Percentiles rank a stretch among this genome's conserved stretches.
Evolutionary conservation across 192 early-diverging fungal species (phyloP).

Genomic region (Funneliformis mosseae): DNA sequence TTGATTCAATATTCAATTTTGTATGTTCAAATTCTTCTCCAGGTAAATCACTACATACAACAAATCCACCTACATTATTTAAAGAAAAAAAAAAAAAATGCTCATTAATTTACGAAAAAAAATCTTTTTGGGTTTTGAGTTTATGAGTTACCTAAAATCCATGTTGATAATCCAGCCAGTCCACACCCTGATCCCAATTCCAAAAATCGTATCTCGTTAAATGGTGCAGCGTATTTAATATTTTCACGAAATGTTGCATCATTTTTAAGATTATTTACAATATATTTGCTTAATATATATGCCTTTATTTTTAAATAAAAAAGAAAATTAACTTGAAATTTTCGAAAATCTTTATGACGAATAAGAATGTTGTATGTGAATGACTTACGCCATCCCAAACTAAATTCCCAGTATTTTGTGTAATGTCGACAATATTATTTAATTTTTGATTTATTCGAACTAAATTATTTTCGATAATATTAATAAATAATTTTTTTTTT

Average conservation of each 20-base stretch:
- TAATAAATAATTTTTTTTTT: background rate
- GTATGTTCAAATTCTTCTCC: background rate
- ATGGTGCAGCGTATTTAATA: background rate
- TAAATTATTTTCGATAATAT: background rate
- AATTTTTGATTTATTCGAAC: background rate
- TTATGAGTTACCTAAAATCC: background rate
- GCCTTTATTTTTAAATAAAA: background rate
- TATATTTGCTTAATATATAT: constrained; percentile 14
- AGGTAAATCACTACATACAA: background rate
- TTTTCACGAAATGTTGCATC: background rate
- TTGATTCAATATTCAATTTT: background rate
- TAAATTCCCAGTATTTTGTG: constrained; percentile 18
- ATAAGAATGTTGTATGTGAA: background rate
- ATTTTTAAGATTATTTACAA: background rate
- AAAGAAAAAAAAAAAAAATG: background rate
- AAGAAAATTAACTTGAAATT: background rate
- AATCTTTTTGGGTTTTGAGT: background rate
- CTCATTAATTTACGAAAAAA: background rate
- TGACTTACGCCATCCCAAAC: constrained; percentile 11
- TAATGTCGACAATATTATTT: background rate
- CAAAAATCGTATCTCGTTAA: background rate
- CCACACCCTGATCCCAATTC: constrained; percentile 15
- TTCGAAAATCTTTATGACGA: background rate
- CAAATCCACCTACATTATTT: background rate
- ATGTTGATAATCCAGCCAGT: background rate